phyloP scores from a whole-genome alignment of 2,329 filamentous ascomycete species.

The Dothidotthia symphoricarpi region DNA sequence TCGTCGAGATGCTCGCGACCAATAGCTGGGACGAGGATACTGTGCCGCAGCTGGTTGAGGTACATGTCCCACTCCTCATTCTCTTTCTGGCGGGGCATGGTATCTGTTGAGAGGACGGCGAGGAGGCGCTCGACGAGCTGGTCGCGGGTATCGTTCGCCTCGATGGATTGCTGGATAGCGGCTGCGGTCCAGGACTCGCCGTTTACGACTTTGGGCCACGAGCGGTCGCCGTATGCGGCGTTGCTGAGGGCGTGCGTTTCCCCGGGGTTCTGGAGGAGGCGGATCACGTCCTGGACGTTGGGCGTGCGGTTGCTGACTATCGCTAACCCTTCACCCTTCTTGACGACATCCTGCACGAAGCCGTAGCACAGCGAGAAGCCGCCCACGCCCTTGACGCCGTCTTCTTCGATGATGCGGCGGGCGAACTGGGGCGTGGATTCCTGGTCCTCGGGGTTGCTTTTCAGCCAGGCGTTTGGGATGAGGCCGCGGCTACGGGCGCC shows the following conservation, averaged over 20 bases:
- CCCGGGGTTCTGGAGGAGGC: conserved; percentile 49
- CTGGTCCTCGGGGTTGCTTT: conserved; percentile 34
- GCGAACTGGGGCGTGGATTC: conserved; percentile 54
- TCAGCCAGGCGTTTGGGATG: conserved; percentile 61
- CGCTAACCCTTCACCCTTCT: conserved; percentile 45
- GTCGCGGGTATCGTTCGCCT: conserved; percentile 46
- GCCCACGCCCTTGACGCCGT: conserved; percentile 57
- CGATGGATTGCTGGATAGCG: conserved; percentile 49
- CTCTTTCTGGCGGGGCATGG: conserved; percentile 51
- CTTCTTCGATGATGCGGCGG: conserved; percentile 54
- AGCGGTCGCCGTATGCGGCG: conserved; percentile 57
- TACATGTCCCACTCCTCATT: conserved; percentile 56
- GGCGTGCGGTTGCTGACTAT: conserved; percentile 63
- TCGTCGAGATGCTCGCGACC: conserved; percentile 48
- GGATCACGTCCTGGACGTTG: conserved; percentile 51
- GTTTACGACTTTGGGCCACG: conserved; percentile 61
- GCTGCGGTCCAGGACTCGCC: conserved; percentile 55
- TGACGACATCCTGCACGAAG: conserved; percentile 47
- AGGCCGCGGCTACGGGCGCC: conserved; percentile 55
- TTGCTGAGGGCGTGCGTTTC: conserved; percentile 63
- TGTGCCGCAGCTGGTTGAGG: conserved; percentile 56
- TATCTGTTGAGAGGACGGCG: conserved; percentile 54
- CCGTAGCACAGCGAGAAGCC: conserved; percentile 65
- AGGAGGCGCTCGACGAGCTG: conserved; percentile 54
- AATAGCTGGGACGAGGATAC: conserved; percentile 60